Evolutionary conservation across 805 yeast species (phyloP).

Genomic region (Cyberlindnera xishuangbannaensis): DNA sequence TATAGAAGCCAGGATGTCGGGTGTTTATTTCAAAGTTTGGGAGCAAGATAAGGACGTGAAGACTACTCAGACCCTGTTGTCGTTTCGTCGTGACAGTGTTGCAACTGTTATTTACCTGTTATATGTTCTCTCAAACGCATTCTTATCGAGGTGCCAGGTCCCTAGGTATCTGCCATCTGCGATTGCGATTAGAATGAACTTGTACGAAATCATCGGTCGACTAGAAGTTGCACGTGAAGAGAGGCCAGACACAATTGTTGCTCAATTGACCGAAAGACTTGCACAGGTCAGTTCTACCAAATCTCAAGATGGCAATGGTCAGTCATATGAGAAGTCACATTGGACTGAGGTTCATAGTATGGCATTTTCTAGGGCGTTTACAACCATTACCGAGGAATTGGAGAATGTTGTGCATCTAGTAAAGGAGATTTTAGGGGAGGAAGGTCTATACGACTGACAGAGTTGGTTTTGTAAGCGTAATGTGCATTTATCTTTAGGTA

Average conservation of each 20-base stretch:
- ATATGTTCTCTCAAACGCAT: conserved; percentile 39
- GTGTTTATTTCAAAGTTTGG: conserved; percentile 41
- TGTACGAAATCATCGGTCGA: conserved; percentile 34
- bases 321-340: conserved; percentile 25
- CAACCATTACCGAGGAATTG: conserved; percentile 38
- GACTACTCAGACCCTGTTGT: conserved; percentile 33
- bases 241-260: conserved; percentile 4
- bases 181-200: conserved; percentile 35
- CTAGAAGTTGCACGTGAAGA: conserved; percentile 20
- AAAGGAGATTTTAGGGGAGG: conserved; percentile 42
- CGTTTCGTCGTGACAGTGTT: conserved; percentile 42
- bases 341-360: conserved; percentile 46
- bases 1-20: conserved; percentile 45
- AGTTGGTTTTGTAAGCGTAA: no score
- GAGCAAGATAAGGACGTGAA: conserved; percentile 34
- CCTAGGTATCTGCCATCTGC: conserved; percentile 43
- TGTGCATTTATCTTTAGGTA: no score
- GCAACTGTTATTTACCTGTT: conserved; percentile 39
- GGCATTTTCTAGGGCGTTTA: conserved; percentile 44
- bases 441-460: conserved; percentile 17
- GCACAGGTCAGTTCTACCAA: conserved; percentile 5
- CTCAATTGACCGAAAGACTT: conserved; percentile 11
- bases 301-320: conserved; percentile 1
- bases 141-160: conserved; percentile 29
- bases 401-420: conserved; percentile 32